Base-by-base conservation (phyloP, 768 basidiomycete species). In the Termitomyces sp. region DNA sequence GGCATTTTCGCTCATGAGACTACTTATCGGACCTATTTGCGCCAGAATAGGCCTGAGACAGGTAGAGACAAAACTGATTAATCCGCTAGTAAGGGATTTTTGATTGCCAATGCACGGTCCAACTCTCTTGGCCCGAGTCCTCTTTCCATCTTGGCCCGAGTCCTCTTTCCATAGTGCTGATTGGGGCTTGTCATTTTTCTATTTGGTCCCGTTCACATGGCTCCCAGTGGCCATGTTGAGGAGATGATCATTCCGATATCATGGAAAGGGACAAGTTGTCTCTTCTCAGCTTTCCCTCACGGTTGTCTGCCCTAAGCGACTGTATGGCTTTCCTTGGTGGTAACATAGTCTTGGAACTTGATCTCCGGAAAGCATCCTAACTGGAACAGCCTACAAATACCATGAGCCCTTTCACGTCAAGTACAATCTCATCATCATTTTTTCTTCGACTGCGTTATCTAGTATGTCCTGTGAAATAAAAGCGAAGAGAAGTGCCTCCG, bases 381-480 rank as follows among this genome's bases (percentile, higher is more conserved):
- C 10, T 34, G 47, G 30, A 39, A 30, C 22, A 22, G 24, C n/a
- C 50, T 72, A 68, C 65, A 74, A 67, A 69, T 68, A 68, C 67
- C 55, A 63, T 60, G 45, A 45, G 27, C 42, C 33, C 54, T 52
- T 53, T 58, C 44, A 33, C 36, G 55, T 56, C 61, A 56, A 60
- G 47, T 53, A 50, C 52, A 59, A 55, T 62, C 57, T 61, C 56
- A 52, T 61, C 61, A 55, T 56, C 58, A 53, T 43, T 55, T 42
- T 48, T 24, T 39, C 50, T 50, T 49, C 56, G 50, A 55, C 43
- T 56, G 30, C 37, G 55, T 36, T 51, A 71, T 74, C 72, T 70
- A 20, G 8, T 71, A 73, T 74, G 74, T 72, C 74, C 45, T 64
- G 72, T 50, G 68, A 73, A 63, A 54, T 65, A 39, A 68, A 68